Base-by-base conservation (phyloP, 2,329 filamentous ascomycete genomes). In the Fusarium staphyleae region DNA sequence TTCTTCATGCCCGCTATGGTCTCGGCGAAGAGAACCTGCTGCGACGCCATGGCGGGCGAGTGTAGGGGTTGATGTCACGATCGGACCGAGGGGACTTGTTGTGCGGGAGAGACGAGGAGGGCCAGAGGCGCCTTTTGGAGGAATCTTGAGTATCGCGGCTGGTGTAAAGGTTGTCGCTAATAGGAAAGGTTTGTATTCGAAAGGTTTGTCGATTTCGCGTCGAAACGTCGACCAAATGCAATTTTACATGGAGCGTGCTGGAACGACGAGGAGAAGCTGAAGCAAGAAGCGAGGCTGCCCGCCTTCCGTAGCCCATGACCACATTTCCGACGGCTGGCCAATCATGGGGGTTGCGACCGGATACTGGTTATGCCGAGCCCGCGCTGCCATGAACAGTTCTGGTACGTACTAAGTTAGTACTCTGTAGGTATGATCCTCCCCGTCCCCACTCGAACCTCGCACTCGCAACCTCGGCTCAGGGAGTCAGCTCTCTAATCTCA, bases 1-100 rank as follows among this genome's bases (percentile, higher is more conserved):
- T 86, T 85, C 67, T 87, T 88, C 81, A 89, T 87, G 45, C 81
- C 84, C 62, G 81, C 78, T 69, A 89, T 85, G 15, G 87, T 88
- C 67, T 89, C 85, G 57, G 83, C 79, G 68, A 88, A 84, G 52
- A 87, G 75, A 34, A 85, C 76, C 66, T 87, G 85, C 67, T 87
- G 84, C 49, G 73, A 73, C 51, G 76, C 74, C 75, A 78, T 78
- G 64, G 56, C 59, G 54, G 62, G 53, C 48, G 39, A 36, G 34
- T 37, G 26, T 33, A 45, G 44, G 48, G 50, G 47, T 55, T 24
- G 8, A 24, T 9, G 22, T 7, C 55, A 46, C 40, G 54, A 51
- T 35, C 36, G 51, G 47, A 33, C 42, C 39, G 48, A 57, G 43
- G 39, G 37, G 40, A 40, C 41, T 28, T 45, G 36, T 54, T 51